Base-by-base conservation (phyloP, 768 basidiomycete species). In the Russula olivacea region DNA sequence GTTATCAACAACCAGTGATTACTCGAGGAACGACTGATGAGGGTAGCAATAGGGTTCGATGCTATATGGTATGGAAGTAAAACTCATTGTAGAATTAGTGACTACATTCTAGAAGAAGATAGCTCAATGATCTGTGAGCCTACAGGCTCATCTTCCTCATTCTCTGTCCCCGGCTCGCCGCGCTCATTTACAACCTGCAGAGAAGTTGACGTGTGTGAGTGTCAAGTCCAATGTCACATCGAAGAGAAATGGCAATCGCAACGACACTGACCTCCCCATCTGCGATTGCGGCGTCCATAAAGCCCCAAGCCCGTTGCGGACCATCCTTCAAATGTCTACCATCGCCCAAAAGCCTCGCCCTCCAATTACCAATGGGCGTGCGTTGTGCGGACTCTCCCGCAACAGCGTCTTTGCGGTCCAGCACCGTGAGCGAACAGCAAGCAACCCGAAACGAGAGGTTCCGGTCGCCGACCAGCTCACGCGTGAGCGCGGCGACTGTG, bases 291-390 rank as follows among this genome's bases (percentile, higher is more conserved):
- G 89, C 80, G 71, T 92, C 84, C 67, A 89, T 86, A 64, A 93
- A 85, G 15, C 91, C 91, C 91, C 91, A 93, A 53, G 88, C 87
- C 66, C 89, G 78, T 57, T 80, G 76, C 2, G 80, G 68, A 1
- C 85, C 87, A 2, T 81, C 83, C 30, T 78, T 77, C 43, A 89
- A 73, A 71, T 89, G 86, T 1, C 72, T 69, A 1, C 83, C 86
- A 54, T 84, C 82, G 0, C 80, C 87, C 28, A 90, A 69, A 36
- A 69, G 70, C 40, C 71, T 68, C 6, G 79, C 71, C 55, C 76
- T 72, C 83, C 87, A 87, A 4, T 65, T 73, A 3, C 80, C 82
- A 15, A 79, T 59, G 3, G 75, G 69, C 17, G 65, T 64, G 4
- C 38, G 61, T 12, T 57, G 69, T 1, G 14, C 14, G 0, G 43